Percentiles rank a stretch among this genome's conserved stretches.
phyloP scores from a whole-genome alignment of 805 yeast species.

The Myxozyma geophila region DNA sequence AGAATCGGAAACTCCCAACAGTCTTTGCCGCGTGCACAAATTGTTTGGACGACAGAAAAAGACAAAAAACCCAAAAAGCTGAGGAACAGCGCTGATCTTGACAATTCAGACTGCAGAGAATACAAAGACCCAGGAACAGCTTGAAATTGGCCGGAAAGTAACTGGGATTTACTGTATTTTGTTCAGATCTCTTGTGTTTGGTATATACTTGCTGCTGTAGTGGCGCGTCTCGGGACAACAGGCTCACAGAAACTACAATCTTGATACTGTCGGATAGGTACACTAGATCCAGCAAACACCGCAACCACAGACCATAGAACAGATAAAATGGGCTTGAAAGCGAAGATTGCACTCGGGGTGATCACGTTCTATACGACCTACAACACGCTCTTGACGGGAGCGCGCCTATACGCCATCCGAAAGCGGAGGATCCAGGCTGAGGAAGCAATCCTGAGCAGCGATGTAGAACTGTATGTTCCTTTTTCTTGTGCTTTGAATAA shows the following conservation, averaged over 20 bases:
- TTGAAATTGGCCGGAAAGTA: no score
- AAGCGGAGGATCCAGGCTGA: slow-evolving; percentile 24
- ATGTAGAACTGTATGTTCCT: slow-evolving; percentile 22
- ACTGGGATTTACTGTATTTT: no score
- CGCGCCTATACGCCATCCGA: slow-evolving; percentile 20
- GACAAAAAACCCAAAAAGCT: no score
- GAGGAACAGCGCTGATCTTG: no score
- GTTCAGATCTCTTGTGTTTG: no score
- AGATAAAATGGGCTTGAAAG: slow-evolving; percentile 13
- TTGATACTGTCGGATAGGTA: no score
- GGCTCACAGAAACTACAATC: no score
- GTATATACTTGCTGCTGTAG: no score
- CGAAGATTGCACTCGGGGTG: slow-evolving; percentile 18
- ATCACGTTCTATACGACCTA: slow-evolving; percentile 25
- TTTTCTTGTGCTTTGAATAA: not conserved
- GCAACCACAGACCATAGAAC: not conserved
- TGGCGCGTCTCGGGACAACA: no score
- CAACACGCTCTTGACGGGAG: slow-evolving; percentile 22
- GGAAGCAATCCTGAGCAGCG: slow-evolving; percentile 18
- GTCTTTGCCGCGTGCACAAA: not conserved
- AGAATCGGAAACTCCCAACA: no score
- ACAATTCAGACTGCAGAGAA: no score
- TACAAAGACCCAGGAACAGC: no score
- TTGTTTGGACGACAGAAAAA: not conserved
- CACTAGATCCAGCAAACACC: not conserved